Percentiles rank a stretch among this genome's conserved stretches.
Conservation (phyloP, 176 grass and related monocot genomes). For the Cymbopogon citratus region DNA sequence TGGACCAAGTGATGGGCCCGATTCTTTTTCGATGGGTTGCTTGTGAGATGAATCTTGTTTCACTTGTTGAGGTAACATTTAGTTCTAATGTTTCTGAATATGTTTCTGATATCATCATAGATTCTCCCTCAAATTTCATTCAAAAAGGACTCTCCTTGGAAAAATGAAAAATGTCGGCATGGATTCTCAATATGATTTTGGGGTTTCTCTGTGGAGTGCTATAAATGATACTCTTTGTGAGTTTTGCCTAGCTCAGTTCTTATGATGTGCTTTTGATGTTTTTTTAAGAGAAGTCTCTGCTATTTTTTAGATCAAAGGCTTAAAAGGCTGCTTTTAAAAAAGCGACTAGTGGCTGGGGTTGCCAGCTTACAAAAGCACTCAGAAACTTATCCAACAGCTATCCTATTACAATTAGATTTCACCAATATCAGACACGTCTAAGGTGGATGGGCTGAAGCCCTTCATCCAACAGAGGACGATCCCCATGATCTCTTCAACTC, state of each 20-base stretch:
- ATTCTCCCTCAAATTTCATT: not conserved
- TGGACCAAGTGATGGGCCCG: slow-evolving; percentile 76
- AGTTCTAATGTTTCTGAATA: slow-evolving; percentile 13
- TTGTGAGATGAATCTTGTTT: slow-evolving; percentile 86
- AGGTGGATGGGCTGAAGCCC: not conserved
- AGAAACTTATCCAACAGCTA: not conserved
- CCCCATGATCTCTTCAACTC: not conserved
- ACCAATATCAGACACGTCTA: not conserved
- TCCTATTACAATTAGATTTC: not conserved
- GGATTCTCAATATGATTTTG: slow-evolving; percentile 1
- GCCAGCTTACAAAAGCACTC: not conserved
- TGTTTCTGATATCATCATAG: not conserved
- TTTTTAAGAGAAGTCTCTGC: not conserved
- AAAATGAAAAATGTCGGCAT: not conserved
- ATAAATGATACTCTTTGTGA: not conserved
- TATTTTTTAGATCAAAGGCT: too few species aligned
- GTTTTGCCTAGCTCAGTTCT: not conserved
- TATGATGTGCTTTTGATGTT: not conserved
- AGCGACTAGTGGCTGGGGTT: not conserved
- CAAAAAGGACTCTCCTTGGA: not conserved
- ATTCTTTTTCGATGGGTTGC: slow-evolving; percentile 81
- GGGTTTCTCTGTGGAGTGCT: not conserved
- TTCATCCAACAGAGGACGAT: not conserved
- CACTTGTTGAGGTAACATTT: slow-evolving; percentile 77
- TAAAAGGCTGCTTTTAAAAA: not conserved